Base-by-base conservation (phyloP, 148 eudicot species). In the Vaccinium corymbosum region DNA sequence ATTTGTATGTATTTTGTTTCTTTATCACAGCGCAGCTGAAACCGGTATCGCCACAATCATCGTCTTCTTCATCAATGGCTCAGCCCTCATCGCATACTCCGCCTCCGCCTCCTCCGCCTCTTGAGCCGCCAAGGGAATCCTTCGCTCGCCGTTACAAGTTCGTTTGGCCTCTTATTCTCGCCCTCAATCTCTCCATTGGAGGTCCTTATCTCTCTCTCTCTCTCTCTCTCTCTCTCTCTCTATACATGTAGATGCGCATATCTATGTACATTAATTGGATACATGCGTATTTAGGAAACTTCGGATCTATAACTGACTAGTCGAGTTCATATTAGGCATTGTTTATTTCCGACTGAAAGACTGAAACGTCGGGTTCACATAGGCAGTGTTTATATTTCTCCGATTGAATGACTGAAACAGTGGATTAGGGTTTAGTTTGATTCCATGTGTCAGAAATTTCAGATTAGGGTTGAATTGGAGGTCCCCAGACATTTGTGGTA, bases 161-260 rank as follows among this genome's bases (percentile, higher is more conserved):
- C 87, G 5, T 96, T 12, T 90, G 94, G 94, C 99, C 99, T 80
- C 81, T 94, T 78, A 81, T 97, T 32, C 84, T 96, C 86, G 88
- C 89, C 48, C 93, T 92, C 78, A 96, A 96, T 86, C 78, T 96
- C 85, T 86, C 91, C 73, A 68, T 94, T 82, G 99, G 98, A 93
- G 99, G 99, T 95, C 57, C 84, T 52, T 88, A 64, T 86, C 32
- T 78, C 29, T 87, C 29, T 76, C 59, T 76, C 29, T 68, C 27
- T 95, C 59, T 85, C 70, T 87, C 66, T 86, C 20, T 76, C 27
- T 86, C 19, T 73, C 50, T 80, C 16, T 48, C 0, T 50, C 0
- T 22, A 11, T 20, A 2, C 14, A 17, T 17, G 14, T 1, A 7
- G 0, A 59, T 59, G 20, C 17, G 38, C 73, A 27, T 68, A 68